Evolutionary conservation across 345 rosid genomes (phyloP), one percentile per base, ranked within the genome.

Genomic region (Linum trigynum): DNA sequence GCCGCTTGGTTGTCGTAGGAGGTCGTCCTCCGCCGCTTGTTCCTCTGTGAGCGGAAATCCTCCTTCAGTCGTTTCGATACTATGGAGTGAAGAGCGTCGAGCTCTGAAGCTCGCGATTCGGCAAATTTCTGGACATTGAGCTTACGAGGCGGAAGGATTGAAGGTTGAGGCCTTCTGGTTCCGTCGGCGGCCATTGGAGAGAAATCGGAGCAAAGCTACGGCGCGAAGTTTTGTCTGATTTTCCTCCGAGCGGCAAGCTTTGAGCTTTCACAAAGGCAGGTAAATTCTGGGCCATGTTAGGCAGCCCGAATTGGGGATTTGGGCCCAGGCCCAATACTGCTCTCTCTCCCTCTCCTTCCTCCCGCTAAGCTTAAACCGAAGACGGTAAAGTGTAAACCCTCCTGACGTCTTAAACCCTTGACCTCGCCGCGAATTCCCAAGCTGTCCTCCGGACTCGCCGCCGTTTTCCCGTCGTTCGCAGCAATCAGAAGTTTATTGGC

Each of bases 11-110:
- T 83, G 59, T 86, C 82, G 56, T 76, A 79, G 42, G 92, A 72
- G 15, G 87, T 83, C 69, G 96, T 90, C 75, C 97, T 86, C 80
- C 96, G 85, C 69, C 89, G 86, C 84, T 88, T 80, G 82, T 84
- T 82, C 77, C 92, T 79, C 69, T 70, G 72, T 45, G 90, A 85
- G 38, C 79, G 61, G 67, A 87, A 89, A 76, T 89, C 77, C 48
- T 83, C 82, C 63, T 74, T 76, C 71, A 83, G 62, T 55, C 90
- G 82, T 62, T 72, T 58, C 2, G 90, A 70, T 11, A 87, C 76
- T 23, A 81, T 70, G 0, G 89, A 86, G 78, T 84, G 82, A 64
- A 90, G 89, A 35, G 86, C 64, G 48, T 85, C 91, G 38, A 90
- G 79, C 78, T 90, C 97, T 3, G 81, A 38, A 42, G 89, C 83